Evolutionary conservation across 169 alveolate species (phyloP).

Genomic region (Plasmodium knowlesi): DNA sequence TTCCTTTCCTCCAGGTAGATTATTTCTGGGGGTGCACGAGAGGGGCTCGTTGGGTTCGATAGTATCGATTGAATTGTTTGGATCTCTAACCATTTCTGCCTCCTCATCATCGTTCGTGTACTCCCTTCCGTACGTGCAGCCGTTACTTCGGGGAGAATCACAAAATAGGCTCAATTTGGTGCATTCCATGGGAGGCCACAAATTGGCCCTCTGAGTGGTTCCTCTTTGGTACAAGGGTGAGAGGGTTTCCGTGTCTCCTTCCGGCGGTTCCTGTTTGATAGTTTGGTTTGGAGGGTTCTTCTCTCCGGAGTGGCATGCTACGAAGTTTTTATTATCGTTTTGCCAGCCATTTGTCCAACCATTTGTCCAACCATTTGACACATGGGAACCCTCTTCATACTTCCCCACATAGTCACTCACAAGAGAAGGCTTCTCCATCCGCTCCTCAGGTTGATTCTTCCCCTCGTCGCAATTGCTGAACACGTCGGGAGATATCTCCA

Average conservation of each 20-base stretch:
- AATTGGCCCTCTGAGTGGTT: background rate
- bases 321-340: background rate
- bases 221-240: background rate
- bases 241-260: background rate
- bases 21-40: background rate
- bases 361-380: background rate
- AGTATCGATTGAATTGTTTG: background rate
- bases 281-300: background rate
- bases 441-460: background rate
- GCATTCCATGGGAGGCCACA: background rate
- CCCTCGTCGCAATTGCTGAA: background rate
- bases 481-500: slow-evolving; percentile 29
- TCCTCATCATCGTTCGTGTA: background rate
- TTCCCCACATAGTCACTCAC: background rate
- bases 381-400: background rate
- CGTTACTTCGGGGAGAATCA: background rate
- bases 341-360: background rate
- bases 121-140: background rate
- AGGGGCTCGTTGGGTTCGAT: background rate
- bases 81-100: background rate
- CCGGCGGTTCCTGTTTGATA: background rate
- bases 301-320: background rate
- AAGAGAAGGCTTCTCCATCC: background rate
- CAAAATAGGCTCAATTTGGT: background rate
- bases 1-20: background rate